Base-by-base conservation (phyloP, 2,329 filamentous ascomycete species). In the Endothia cerciana region DNA sequence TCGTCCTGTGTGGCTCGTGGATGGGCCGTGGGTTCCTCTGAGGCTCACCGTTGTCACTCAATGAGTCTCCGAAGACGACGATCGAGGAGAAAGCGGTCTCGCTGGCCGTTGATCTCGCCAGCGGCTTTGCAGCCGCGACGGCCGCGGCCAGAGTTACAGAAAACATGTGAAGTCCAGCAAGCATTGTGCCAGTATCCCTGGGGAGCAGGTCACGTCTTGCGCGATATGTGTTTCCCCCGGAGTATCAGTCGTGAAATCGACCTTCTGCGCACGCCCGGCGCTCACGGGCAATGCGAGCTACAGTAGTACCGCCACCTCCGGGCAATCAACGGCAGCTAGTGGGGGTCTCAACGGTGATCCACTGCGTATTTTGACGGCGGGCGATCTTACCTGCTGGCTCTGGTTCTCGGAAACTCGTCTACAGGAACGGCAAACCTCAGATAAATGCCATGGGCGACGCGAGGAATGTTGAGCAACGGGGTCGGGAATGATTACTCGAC, bases 41-140 rank as follows among this genome's bases (percentile, higher is more conserved):
- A 8, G n/a, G 36, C 30, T 51, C 19, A 61, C 45, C 45, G 22
- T 61, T 61, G 36, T 61, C 59, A 45, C 59, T 61, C 19, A 61
- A 51, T 1, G 28, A 38, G 19, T 61, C 59, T 7, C 59, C 59
- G 38, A 61, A 61, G 4, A 61, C 59, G 19, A 61, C 59, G 17
- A 61, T 41, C 8, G 59, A 61, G 10, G 59, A 61, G 33, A 49
- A 61, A 19, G 41, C 30, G 28, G 36, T 17, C 22, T 40, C 13
- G n/a, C 55, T 58, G n/a, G 4, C 33, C 55, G 33, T 25, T 8
- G 55, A 57, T 11, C 55, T 22, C 4, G 19, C 19, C 10, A 58
- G 7, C 25, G 55, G 55, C 36, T 17, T 41, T 8, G 55, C 55
- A n/a, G n/a, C n/a, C 2, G 36, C n/a, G 4, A 10, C 55, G 13